Percentiles rank a stretch among this genome's conserved stretches.
phyloP scores from a whole-genome alignment of 2,329 filamentous ascomycete species.

The Chaetomiaceae sp. region DNA sequence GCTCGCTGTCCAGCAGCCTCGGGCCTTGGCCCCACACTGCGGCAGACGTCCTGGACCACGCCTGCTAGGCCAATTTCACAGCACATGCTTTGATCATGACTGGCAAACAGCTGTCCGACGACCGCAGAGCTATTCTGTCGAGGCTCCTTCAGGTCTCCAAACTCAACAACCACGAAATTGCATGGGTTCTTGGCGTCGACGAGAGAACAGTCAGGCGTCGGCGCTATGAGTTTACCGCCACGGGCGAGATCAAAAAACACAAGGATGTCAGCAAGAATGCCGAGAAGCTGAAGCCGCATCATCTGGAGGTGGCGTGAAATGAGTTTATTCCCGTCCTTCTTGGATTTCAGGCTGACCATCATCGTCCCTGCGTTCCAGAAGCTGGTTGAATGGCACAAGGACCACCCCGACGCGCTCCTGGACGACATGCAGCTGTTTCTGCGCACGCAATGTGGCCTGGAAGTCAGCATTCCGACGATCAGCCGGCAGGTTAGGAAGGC shows the following conservation, averaged over 20 bases:
- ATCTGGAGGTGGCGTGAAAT: conserved; percentile 25
- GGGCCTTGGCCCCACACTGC: too few relatives aligned
- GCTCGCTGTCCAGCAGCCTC: too few relatives aligned
- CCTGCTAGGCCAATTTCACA: too few relatives aligned
- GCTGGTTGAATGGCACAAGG: conserved; percentile 24
- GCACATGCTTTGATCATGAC: conserved; percentile 17
- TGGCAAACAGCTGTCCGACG: conserved; percentile 22
- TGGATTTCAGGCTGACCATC: not conserved
- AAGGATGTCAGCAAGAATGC: conserved; percentile 26
- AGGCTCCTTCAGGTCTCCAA: conserved; percentile 23
- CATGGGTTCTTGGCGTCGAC: conserved; percentile 21
- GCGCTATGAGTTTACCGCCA: conserved; percentile 20
- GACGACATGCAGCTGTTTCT: conserved; percentile 26
- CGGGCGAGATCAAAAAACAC: conserved; percentile 21
- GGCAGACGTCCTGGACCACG: too few relatives aligned
- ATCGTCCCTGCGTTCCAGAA: conserved; percentile 12
- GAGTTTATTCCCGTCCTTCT: too few relatives aligned
- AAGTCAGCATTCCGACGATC: conserved; percentile 25
- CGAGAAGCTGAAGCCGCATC: conserved; percentile 25
- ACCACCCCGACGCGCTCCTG: conserved; percentile 24
- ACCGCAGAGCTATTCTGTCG: conserved; percentile 20
- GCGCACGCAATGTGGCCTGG: conserved; percentile 18
- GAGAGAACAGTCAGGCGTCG: conserved; percentile 23
- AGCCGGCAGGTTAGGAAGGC: conserved; percentile 22
- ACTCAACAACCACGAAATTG: conserved; percentile 25